Base-by-base conservation (phyloP, 2,329 filamentous ascomycete genomes). In the Colletotrichum plurivorum region DNA sequence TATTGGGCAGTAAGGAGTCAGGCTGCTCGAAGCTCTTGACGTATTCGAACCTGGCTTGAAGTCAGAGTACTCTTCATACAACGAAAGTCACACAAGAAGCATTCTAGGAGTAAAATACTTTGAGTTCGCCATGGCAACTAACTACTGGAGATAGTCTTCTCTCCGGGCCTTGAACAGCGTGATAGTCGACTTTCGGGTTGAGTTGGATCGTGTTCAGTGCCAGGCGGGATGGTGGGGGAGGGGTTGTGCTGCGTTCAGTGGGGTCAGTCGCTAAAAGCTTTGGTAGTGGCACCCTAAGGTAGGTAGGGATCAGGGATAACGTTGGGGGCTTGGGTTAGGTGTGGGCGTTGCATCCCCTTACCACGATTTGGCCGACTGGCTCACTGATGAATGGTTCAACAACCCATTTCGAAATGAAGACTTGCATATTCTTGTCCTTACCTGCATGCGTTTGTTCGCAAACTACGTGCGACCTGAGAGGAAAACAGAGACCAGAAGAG, bases 1-100 rank as follows among this genome's bases (percentile, higher is more conserved):
- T 98, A 77, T 97, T 97, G 62, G 92, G 94, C 22, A 98, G 87
- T 48, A 99, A 84, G 54, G 82, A 82, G 77, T 98, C 94, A 7
- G 90, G 84, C 76, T 93, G 93, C 85, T 99, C 96, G 77, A 98
- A 98, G 55, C 85, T 82, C 78, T 93, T 94, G 72, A 98, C 95
- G 81, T 99, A 99, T 83, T 97, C 95, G 78, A 94, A 98, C 81
- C 94, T 43, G 5, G 41, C 5, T 10, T 43, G 13, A 13, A 15
- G 41, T 43, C 41, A 43, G 41, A 15, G n/a, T 43, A n/a, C 41
- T 43, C 3, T 9, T 43, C 41, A 5, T 25, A 15, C 1, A 43
- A 43, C 13, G 2, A 15, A 43, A 43, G 41, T 6, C 13, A 43
- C 41, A 7, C 15, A 13, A n/a, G 16, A 4, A 36, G 31, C 8